Conservation (phyloP, 176 grass and related monocot species). For the maize (Zea mays) region DNA sequence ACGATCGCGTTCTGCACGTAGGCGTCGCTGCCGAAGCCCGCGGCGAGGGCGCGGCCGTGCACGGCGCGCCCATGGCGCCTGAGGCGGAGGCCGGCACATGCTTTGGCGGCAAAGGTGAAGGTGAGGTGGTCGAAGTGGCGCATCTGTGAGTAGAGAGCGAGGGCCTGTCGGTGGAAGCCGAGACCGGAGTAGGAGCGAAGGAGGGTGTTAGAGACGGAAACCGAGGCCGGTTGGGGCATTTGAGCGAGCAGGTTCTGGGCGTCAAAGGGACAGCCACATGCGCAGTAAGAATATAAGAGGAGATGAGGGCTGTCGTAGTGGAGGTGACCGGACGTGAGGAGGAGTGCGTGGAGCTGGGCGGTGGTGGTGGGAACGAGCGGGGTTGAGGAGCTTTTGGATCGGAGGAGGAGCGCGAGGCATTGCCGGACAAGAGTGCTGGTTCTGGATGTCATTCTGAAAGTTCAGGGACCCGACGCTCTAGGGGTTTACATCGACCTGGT, state of each 20-base stretch:
- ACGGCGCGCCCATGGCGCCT: slow-evolving; percentile 29
- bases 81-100: slow-evolving; percentile 45
- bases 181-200: slow-evolving; percentile 50
- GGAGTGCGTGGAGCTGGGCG: slow-evolving; percentile 48
- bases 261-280: slow-evolving; percentile 22
- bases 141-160: slow-evolving; percentile 53
- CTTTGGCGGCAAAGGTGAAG: slow-evolving; percentile 68
- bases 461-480: background rate
- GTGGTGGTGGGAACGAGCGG: slow-evolving; percentile 31
- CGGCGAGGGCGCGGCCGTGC: slow-evolving; percentile 50
- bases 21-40: slow-evolving; percentile 47
- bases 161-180: slow-evolving; percentile 39
- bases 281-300: slow-evolving; percentile 22
- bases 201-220: slow-evolving; percentile 50
- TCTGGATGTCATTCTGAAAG: slow-evolving; percentile 17
- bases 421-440: slow-evolving; percentile 19
- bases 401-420: slow-evolving; percentile 55
- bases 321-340: slow-evolving; percentile 53
- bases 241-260: slow-evolving; percentile 57
- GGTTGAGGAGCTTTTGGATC: slow-evolving; percentile 31
- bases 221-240: slow-evolving; percentile 30
- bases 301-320: background rate
- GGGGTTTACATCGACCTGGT: background rate
- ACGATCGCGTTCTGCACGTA: slow-evolving; percentile 68
- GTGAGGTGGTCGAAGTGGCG: slow-evolving; percentile 60